Base-by-base conservation (phyloP, 73 alveolate species). In the Blepharisma japonicum region DNA sequence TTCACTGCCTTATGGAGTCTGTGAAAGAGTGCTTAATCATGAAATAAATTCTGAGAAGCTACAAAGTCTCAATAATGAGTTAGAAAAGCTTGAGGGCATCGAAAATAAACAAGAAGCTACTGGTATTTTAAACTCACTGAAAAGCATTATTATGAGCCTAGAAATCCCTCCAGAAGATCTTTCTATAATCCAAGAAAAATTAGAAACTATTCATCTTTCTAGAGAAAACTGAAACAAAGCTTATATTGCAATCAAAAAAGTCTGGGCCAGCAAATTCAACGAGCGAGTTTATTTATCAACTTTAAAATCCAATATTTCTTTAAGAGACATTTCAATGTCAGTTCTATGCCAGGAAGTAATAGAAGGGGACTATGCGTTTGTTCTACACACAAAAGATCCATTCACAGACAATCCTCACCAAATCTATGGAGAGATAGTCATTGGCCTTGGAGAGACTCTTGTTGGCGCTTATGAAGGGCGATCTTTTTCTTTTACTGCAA, bases 261-360 rank as follows among this genome's bases (percentile, higher is more conserved):
- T 92, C 51, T 92, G 98, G 98, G 98, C 98, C 32, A 81, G 92
- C 39, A 92, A 92, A 77, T 92, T 68, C 77, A 89, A 89, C 45
- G 98, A 92, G 82, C 87, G 98, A 77, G 98, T 95, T 20, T 92
- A 83, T 84, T 81, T 92, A 8, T 92, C 94, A 27, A 92, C 95
- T 67, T 80, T 89, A 54, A 91, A 91, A 79, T 83, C 90, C 14
- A 94, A 94, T 49, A 90, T 91, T 8, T 66, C 85, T 20, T 18
- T 89, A 14, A 81, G 85, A 45, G 82, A 85, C 18, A 83, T 91
- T 9, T 81, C 84, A 66, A 91, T 91, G 97, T 94, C 94, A 39
- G 97, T 91, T 77, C 88, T 91, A 51, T 87, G 92, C 49, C 93
- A 91, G 79, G 87, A 83, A 77, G 88, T 91, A 49, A 85, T 91